These are phyloP conservation scores for Cryptosporidium sp. DNA, from an alignment of 169 alveolate species.

Conservation along the genomic window DNA sequence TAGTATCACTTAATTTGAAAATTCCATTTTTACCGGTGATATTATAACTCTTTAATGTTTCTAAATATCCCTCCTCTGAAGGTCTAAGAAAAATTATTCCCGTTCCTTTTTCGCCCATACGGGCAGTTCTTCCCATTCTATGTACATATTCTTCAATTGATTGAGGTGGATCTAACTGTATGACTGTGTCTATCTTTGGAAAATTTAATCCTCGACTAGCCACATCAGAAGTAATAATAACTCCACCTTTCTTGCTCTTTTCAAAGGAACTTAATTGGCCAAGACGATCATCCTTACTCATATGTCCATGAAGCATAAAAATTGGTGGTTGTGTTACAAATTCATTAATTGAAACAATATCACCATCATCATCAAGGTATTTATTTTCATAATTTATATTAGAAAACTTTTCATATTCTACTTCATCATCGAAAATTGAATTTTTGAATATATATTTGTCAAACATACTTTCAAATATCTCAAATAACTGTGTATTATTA, in stretches of 20 bases:
- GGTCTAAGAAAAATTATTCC: constrained; percentile 82
- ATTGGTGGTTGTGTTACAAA: constrained; percentile 2
- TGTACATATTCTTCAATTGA: constrained; percentile 93
- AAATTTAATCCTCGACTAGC: constrained; percentile 95
- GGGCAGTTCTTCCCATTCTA: constrained; percentile 95
- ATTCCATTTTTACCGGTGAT: constrained; percentile 20
- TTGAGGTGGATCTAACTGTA: constrained; percentile 94
- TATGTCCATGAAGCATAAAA: constrained; percentile 70
- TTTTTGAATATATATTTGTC: constrained; percentile 45
- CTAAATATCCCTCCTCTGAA: constrained; percentile 73
- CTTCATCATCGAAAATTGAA: constrained; percentile 54
- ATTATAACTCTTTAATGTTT: constrained; percentile 37
- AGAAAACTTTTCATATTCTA: not conserved
- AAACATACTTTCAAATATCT: constrained; percentile 60
- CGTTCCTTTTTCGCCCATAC: constrained; percentile 92
- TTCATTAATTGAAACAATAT: not conserved
- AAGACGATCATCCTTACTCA: constrained; percentile 61
- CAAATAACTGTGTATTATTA: constrained; percentile 27
- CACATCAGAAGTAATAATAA: constrained; percentile 93
- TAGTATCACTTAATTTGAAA: constrained; percentile 38
- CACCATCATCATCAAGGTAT: not conserved
- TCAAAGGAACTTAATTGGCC: constrained; percentile 66
- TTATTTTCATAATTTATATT: not conserved
- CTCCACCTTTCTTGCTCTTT: constrained; percentile 59
- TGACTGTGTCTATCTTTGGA: constrained; percentile 90